phyloP scores from a whole-genome alignment of 2,329 filamentous ascomycete species.

The Exophiala calicioides region DNA sequence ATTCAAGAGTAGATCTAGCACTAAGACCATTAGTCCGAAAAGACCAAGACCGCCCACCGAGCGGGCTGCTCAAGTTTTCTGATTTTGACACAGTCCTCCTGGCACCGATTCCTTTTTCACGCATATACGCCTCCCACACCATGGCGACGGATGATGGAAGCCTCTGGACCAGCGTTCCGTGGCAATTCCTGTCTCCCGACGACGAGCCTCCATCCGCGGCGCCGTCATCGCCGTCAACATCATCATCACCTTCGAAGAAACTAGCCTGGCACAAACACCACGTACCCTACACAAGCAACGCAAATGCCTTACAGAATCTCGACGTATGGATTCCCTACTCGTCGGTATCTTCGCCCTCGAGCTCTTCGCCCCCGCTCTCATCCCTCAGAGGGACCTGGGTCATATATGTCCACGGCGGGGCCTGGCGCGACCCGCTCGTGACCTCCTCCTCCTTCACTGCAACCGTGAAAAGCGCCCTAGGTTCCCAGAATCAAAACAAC shows the following conservation, averaged over 20 bases:
- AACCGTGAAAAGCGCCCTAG: slow-evolving; percentile 57
- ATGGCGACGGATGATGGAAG: background rate
- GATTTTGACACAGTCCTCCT: too few relatives aligned
- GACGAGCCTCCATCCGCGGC: too few relatives aligned
- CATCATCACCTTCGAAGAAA: background rate
- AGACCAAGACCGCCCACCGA: too few relatives aligned
- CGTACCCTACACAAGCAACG: slow-evolving; percentile 4
- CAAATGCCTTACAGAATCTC: slow-evolving; percentile 10
- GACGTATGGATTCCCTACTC: slow-evolving; percentile 10
- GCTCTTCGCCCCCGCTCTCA: slow-evolving; percentile 1
- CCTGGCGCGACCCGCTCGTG: slow-evolving; percentile 62
- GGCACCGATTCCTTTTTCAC: background rate
- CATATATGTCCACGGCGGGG: slow-evolving; percentile 63
- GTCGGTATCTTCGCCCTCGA: background rate
- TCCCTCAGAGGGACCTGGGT: slow-evolving; percentile 3
- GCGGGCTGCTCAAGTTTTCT: too few relatives aligned
- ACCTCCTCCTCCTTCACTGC: slow-evolving; percentile 33
- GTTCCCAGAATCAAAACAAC: background rate
- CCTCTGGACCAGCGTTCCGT: background rate
- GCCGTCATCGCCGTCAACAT: too few relatives aligned
- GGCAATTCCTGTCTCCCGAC: too few relatives aligned
- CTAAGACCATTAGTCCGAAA: too few relatives aligned
- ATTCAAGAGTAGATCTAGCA: too few relatives aligned
- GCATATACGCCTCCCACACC: too few relatives aligned
- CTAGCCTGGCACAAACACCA: slow-evolving; percentile 7